Evolutionary conservation across 1,139 yeast species (phyloP).

Genomic region (Taiozyma onychis): DNA sequence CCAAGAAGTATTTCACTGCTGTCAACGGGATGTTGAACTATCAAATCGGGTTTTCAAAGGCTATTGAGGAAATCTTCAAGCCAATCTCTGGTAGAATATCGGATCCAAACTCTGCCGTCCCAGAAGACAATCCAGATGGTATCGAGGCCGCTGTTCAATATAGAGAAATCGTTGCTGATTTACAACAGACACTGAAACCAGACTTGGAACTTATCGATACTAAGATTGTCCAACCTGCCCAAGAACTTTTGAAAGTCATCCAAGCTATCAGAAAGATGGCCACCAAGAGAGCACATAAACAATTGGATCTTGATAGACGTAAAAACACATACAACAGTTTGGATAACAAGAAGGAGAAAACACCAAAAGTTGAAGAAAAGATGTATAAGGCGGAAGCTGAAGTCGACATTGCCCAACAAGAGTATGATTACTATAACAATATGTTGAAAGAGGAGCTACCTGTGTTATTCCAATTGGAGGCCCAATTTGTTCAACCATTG

Average conservation of each 20-base stretch:
- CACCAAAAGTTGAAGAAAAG: constrained; percentile 85
- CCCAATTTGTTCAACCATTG: constrained; percentile 86
- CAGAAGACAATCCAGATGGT: constrained; percentile 95
- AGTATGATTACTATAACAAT: constrained; percentile 91
- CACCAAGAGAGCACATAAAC: constrained; percentile 91
- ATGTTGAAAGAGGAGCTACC: constrained; percentile 91
- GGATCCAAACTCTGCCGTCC: constrained; percentile 79
- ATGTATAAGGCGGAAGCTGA: constrained; percentile 87
- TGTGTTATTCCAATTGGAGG: constrained; percentile 76
- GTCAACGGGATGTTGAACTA: constrained; percentile 91
- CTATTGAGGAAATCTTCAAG: constrained; percentile 92
- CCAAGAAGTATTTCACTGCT: constrained; percentile 82
- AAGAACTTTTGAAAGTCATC: constrained; percentile 79
- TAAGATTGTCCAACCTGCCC: constrained; percentile 87
- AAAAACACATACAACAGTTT: constrained; percentile 61
- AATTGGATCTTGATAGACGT: constrained; percentile 87
- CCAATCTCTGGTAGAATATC: constrained; percentile 91
- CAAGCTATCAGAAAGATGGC: constrained; percentile 87
- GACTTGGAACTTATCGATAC: constrained; percentile 90
- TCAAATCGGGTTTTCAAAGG: constrained; percentile 89
- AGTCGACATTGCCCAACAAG: constrained; percentile 87
- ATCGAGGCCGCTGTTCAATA: constrained; percentile 92
- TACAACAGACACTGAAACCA: constrained; percentile 82
- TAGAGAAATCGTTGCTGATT: constrained; percentile 77
- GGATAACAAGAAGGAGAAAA: constrained; percentile 77